phyloP scores from a whole-genome alignment of 495 filamentous ascomycete genomes.

The Elasticomyces elasticus region DNA sequence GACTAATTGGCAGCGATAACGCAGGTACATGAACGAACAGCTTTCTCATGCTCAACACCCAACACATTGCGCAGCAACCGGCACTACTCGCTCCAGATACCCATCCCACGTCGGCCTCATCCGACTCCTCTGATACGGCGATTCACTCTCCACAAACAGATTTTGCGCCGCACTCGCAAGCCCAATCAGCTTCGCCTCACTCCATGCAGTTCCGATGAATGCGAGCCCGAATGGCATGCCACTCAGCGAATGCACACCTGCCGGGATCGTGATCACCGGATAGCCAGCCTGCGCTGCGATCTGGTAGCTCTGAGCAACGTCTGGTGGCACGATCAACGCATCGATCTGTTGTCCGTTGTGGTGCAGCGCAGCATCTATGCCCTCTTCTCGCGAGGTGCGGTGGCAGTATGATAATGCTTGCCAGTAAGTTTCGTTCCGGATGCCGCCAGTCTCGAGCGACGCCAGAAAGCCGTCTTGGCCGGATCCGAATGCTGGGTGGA shows the following conservation, averaged over 20 bases:
- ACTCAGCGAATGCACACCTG: slow-evolving; percentile 40
- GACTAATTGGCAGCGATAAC: no score
- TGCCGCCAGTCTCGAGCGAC: slow-evolving; percentile 47
- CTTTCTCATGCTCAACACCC: no score
- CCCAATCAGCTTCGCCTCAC: slow-evolving; percentile 50
- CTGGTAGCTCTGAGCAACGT: slow-evolving; percentile 52
- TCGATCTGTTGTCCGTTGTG: slow-evolving; percentile 40
- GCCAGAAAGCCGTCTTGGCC: slow-evolving; percentile 63
- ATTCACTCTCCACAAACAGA: slow-evolving; percentile 36
- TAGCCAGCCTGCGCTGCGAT: slow-evolving; percentile 52
- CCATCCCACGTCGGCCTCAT: slow-evolving; percentile 41
- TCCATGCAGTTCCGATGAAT: slow-evolving; percentile 56
- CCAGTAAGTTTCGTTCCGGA: slow-evolving; percentile 56
- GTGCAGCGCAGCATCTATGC: slow-evolving; percentile 56
- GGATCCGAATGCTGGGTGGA: slow-evolving; percentile 53
- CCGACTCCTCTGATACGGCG: slow-evolving; percentile 32
- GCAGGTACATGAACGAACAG: no score
- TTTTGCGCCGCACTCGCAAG: slow-evolving; percentile 64
- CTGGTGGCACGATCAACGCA: slow-evolving; percentile 55
- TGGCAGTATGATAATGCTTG: slow-evolving; percentile 54
- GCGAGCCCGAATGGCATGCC: slow-evolving; percentile 64
- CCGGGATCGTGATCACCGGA: slow-evolving; percentile 60
- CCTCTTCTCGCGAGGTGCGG: slow-evolving; percentile 47
- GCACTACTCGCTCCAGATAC: slow-evolving; percentile 39
- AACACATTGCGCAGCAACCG: no score